Base-by-base conservation (phyloP, 495 filamentous ascomycete species). In the Podospora comata region DNA sequence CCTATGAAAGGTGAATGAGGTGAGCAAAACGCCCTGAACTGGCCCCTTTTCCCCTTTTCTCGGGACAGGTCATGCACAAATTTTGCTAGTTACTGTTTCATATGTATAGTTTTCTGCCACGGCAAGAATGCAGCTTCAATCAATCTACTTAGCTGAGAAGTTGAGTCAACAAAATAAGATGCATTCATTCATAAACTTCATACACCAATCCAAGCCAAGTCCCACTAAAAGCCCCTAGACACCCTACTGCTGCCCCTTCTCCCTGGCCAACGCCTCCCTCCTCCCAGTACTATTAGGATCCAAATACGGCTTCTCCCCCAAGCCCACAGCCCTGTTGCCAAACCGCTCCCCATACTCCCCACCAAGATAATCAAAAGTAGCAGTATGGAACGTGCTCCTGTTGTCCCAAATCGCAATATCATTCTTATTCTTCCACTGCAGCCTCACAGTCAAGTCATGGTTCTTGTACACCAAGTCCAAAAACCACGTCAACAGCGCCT, bases 401-500 rank as follows among this genome's bases (percentile, higher is more conserved):
- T 93, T 92, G 76, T 92, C 91, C 91, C 91, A 93, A 70, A 93
- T 91, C 0, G 91, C 89, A 62, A 90, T 72, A 73, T 90, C 85
- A 64, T 87, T 85, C 39, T 76, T 66, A 67, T 85, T 86, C 71
- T 84, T 73, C 89, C 88, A 94, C 71, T 84, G 83, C 71, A 86
- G 79, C 4, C 91, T 78, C 0, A 91, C 89, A 75, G 93, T 90
- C 68, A 91, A 73, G 72, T 94, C 91, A 72, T 93, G 91, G 70
- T 92, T 92, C 74, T 90, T 85, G 18, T 84, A 78, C 60, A 94
- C 79, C 15, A 92, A 73, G 15, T 81, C 77, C 26, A 76, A 34
- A 66, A 93, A 88, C 85, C 85, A 87, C 5, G 81, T 72, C 19
- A 92, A 79, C 19, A 92, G 74, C 54, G 83, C 76, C 4, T 81